A percentile compares a stretch with the other conserved stretches of the same genome.
Evolutionary conservation across 768 basidiomycete species (phyloP).

Genomic region (Russula brevipes): DNA sequence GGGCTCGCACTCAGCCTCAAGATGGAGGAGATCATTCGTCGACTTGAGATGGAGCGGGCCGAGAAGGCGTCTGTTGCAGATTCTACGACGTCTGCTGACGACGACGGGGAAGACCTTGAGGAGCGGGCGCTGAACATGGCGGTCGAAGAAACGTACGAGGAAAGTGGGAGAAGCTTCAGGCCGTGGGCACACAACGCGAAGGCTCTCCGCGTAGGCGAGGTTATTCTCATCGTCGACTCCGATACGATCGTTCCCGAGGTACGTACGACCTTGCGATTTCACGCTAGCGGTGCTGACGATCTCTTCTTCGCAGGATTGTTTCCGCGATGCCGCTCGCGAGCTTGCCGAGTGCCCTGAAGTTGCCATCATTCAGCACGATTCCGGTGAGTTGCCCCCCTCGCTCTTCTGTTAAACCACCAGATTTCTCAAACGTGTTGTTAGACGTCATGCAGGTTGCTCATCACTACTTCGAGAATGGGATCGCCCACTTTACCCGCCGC

Average conservation of each 20-base stretch:
- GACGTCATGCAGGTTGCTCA: slow-evolving; percentile 89
- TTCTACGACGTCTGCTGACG: slow-evolving; percentile 35
- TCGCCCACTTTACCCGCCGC: slow-evolving; percentile 81
- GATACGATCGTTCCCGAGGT: slow-evolving; percentile 76
- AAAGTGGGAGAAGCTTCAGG: slow-evolving; percentile 52
- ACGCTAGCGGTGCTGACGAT: neutral
- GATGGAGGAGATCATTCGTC: slow-evolving; percentile 46
- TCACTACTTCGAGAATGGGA: slow-evolving; percentile 88
- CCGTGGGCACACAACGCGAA: slow-evolving; percentile 77
- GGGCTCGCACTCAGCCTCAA: slow-evolving; percentile 64
- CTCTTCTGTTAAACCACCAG: too few relatives aligned
- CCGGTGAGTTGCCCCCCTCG: slow-evolving; percentile 39
- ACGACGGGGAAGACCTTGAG: slow-evolving; percentile 52
- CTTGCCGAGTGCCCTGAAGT: slow-evolving; percentile 76
- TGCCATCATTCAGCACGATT: slow-evolving; percentile 87
- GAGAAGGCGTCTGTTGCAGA: slow-evolving; percentile 33
- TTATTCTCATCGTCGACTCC: slow-evolving; percentile 79
- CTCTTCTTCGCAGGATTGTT: slow-evolving; percentile 58
- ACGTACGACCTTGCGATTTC: slow-evolving; percentile 1
- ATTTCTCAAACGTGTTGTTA: slow-evolving; percentile 23
- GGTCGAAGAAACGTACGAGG: slow-evolving; percentile 64
- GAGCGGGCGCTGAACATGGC: slow-evolving; percentile 70
- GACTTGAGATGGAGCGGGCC: slow-evolving; percentile 42
- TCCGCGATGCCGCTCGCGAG: slow-evolving; percentile 85
- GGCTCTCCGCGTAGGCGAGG: slow-evolving; percentile 68